Base-by-base conservation (phyloP, 345 rosid genomes). In the Orychophragmus violaceus region DNA sequence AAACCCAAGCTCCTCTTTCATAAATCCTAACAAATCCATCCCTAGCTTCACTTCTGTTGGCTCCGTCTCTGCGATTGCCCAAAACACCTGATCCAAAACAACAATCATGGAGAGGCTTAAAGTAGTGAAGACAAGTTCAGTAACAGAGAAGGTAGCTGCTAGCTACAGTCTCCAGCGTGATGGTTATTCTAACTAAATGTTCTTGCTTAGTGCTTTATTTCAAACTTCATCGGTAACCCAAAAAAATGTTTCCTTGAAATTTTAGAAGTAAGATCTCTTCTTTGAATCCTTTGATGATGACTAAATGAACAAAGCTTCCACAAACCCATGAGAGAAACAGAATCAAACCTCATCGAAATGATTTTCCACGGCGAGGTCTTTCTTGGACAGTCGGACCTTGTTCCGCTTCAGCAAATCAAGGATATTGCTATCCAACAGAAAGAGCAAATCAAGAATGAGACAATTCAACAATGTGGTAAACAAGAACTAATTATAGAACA, bases 261-360 rank as follows among this genome's bases (percentile, higher is more conserved):
- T 13, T 25, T 2, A 28, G 3, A 27, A 35, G 35, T 19, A 51
- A 21, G 23, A 33, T 46, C 1, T 22, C n/a, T n/a, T n/a, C n/a
- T n/a, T n/a, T n/a, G n/a, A n/a, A n/a, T n/a, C n/a, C n/a, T n/a
- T n/a, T n/a, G n/a, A n/a, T n/a, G n/a, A n/a, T n/a, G 72, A 50
- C 23, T 37, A 39, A 52, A 50, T 39, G 27, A 69, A 49, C 29
- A 57, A 36, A 48, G 7, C 8, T 69, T 37, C 36, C 29, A 63
- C 19, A 57, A 48, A 1, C 22, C 19, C 5, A 51, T 8, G 29
- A 59, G 68, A 42, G 18, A 71, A 56, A 51, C 33, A 66, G 37
- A 57, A 70, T 32, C 80, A 67, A 63, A 94, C 99, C 97, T 90
- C 89, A 3, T 79, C 84, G 36, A 84, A 81, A 62, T 81, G 63